Conservation (phyloP, 495 filamentous ascomycete genomes). For the Aspergillus taichungensis region DNA sequence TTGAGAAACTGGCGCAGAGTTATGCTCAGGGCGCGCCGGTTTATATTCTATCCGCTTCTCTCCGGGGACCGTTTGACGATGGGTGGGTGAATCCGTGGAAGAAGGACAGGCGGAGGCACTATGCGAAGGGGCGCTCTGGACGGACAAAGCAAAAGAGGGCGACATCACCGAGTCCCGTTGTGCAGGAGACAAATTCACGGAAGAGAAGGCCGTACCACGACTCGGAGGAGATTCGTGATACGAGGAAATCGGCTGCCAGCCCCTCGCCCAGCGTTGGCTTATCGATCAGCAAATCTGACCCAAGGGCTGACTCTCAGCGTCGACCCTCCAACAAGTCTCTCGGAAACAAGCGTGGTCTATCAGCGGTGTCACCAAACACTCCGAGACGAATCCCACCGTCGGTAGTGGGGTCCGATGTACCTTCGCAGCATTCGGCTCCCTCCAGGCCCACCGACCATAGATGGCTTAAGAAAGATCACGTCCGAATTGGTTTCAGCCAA, state of each 20-base stretch:
- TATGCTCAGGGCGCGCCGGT: constrained; percentile 51
- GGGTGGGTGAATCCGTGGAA: constrained; percentile 62
- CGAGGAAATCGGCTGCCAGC: not conserved
- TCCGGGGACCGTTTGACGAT: constrained; percentile 54
- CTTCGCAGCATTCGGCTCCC: not conserved
- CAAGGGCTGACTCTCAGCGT: no score
- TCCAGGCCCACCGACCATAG: constrained; percentile 6
- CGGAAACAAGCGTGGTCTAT: no score
- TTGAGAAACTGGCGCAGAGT: constrained; percentile 48
- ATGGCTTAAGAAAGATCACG: constrained; percentile 35
- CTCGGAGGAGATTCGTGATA: not conserved
- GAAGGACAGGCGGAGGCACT: constrained; percentile 17
- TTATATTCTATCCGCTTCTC: constrained; percentile 51
- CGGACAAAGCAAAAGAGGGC: not conserved
- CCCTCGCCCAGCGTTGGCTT: not conserved
- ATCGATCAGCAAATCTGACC: no score
- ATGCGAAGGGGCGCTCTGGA: not conserved
- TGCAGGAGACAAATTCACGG: constrained; percentile 17
- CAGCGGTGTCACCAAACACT: not conserved
- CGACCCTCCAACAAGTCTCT: no score
- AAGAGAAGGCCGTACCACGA: constrained; percentile 9
- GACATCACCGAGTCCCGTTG: constrained; percentile 5
- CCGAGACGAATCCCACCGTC: not conserved
- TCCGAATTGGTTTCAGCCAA: constrained; percentile 20
- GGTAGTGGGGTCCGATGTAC: not conserved